phyloP scores from a whole-genome alignment of 2,329 filamentous ascomycete genomes.

The Diaporthe vaccinii region DNA sequence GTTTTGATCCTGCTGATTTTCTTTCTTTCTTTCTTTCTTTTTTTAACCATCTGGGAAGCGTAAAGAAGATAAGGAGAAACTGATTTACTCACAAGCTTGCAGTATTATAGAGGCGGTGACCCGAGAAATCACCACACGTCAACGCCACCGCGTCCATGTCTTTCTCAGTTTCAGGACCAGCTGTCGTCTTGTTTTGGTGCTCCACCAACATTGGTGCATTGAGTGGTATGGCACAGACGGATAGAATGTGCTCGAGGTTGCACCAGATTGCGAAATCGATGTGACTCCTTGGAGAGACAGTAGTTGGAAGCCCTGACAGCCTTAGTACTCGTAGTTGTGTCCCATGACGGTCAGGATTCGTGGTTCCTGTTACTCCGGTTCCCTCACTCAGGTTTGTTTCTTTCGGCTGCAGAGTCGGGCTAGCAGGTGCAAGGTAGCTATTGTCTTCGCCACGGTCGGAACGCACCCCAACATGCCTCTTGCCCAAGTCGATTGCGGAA shows the following conservation, averaged over 20 bases:
- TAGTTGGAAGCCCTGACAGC: not conserved
- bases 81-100: not conserved
- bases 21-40: not conserved
- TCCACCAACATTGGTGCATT: not conserved
- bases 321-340: not conserved
- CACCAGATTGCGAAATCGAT: not conserved
- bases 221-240: not conserved
- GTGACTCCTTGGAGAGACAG: not conserved
- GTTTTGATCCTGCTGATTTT: not conserved
- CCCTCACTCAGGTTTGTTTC: not conserved
- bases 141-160: not conserved
- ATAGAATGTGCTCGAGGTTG: not conserved
- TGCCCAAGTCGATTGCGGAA: not conserved
- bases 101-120: not conserved
- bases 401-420: not conserved
- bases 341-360: not conserved
- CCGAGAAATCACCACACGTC: not conserved
- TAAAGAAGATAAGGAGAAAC: not conserved
- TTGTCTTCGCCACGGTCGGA: not conserved
- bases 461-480: not conserved
- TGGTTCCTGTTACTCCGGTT: not conserved
- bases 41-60: not conserved
- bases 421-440: not conserved
- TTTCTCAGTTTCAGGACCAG: not conserved
- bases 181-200: not conserved